Conservation (phyloP, 192 early-diverging fungal species). For the Chytriomyces confervae region DNA sequence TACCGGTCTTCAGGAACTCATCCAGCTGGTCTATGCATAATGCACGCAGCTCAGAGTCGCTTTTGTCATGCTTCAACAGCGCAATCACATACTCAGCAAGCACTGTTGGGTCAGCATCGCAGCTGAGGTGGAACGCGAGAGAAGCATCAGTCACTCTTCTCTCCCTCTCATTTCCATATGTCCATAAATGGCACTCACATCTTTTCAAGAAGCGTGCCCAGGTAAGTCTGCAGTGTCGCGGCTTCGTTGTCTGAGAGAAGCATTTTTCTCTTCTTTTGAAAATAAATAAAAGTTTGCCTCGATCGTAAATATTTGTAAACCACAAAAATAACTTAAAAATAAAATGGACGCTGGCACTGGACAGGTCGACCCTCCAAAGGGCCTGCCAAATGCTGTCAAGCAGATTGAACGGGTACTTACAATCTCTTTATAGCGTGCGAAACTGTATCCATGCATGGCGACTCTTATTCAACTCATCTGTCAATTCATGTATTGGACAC, state of each 20-base stretch:
- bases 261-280: conserved; percentile 16
- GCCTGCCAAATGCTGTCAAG: too few relatives aligned
- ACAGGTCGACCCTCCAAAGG: too few relatives aligned
- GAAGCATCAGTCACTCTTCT: not conserved
- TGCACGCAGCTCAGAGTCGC: conserved; percentile 59
- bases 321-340: too few relatives aligned
- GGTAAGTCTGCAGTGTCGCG: conserved; percentile 6
- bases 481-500: not conserved
- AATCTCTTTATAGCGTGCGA: too few relatives aligned
- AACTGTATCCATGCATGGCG: too few relatives aligned
- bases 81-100: conserved; percentile 83
- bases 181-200: not conserved
- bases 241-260: conserved; percentile 23
- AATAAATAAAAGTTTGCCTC: not conserved
- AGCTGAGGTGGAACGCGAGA: conserved; percentile 22
- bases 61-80: conserved; percentile 71
- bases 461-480: too few relatives aligned
- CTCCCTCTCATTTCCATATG: not conserved
- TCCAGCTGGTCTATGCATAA: conserved; percentile 68
- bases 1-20: conserved; percentile 80
- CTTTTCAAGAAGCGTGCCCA: not conserved
- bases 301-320: too few relatives aligned
- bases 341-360: too few relatives aligned
- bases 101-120: conserved; percentile 70
- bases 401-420: too few relatives aligned